Percentiles rank a stretch among this genome's conserved stretches.
phyloP scores from a whole-genome alignment of 495 filamentous ascomycete genomes.

The Rostrohypoxylon terebratum region DNA sequence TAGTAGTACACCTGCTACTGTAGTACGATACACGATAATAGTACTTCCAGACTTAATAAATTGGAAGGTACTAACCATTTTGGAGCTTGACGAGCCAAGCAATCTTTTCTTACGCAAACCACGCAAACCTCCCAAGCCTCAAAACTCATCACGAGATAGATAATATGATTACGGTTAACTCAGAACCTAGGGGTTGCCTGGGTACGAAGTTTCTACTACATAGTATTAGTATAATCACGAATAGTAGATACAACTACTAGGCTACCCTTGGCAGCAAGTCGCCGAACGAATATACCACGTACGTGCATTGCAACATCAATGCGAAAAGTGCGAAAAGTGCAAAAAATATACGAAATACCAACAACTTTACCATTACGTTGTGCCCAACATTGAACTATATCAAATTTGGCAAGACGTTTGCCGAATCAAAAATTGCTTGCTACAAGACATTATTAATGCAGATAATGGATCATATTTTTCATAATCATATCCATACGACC shows the following conservation, averaged over 20 bases:
- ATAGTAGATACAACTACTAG: too few species aligned
- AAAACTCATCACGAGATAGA: slow-evolving; percentile 6
- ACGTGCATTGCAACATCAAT: slow-evolving; percentile 1
- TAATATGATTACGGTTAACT: neutral
- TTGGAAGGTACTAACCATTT: slow-evolving; percentile 12
- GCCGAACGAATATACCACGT: neutral
- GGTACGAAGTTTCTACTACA: neutral
- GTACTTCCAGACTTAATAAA: neutral
- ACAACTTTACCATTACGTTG: neutral
- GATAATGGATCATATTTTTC: neutral
- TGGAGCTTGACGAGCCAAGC: slow-evolving; percentile 7
- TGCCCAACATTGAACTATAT: neutral
- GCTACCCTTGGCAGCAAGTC: neutral
- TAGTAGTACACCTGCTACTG: neutral
- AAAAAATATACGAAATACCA: slow-evolving; percentile 4
- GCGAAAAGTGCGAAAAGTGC: neutral
- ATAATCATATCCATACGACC: neutral
- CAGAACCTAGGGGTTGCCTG: slow-evolving; percentile 4
- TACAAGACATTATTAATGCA: neutral
- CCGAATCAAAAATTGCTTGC: neutral
- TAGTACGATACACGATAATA: neutral
- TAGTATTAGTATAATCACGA: neutral
- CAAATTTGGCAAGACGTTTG: slow-evolving; percentile 3
- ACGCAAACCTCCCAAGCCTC: neutral
- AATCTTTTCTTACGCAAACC: slow-evolving; percentile 2